These are phyloP conservation scores for Priceomyces fermenticarens DNA, from an alignment of 805 yeast species.

Conservation along the genomic window DNA sequence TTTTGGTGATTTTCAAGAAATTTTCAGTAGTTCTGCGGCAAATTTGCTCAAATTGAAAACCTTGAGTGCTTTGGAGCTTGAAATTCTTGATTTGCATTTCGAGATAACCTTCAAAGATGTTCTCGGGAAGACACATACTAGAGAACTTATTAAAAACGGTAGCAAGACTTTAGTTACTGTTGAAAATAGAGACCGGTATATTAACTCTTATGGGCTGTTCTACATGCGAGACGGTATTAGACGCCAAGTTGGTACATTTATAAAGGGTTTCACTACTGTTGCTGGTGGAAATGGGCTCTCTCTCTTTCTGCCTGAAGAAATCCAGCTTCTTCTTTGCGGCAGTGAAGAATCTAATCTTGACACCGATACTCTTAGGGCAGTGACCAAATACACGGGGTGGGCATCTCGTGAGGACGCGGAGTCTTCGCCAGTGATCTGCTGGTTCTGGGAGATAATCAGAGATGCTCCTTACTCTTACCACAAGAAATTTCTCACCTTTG, in stretches of 20 bases:
- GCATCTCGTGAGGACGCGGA: constrained; percentile 33
- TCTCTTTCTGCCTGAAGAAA: constrained; percentile 76
- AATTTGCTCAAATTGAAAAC: constrained; percentile 29
- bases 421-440: constrained; percentile 46
- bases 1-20: constrained; percentile 61
- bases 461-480: constrained; percentile 46
- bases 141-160: constrained; percentile 62
- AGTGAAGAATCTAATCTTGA: constrained; percentile 66
- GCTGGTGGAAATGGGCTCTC: constrained; percentile 80
- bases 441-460: constrained; percentile 89
- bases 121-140: constrained; percentile 41
- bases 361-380: constrained; percentile 59
- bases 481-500: constrained; percentile 64
- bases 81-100: constrained; percentile 52
- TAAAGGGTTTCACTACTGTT: constrained; percentile 69
- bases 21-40: constrained; percentile 63
- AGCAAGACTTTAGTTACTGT: constrained; percentile 49
- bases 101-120: constrained; percentile 57
- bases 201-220: constrained; percentile 59
- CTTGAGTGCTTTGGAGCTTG: constrained; percentile 26
- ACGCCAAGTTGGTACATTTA: constrained; percentile 55
- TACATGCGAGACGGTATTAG: constrained; percentile 55
- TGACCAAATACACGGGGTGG: constrained; percentile 76
- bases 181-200: constrained; percentile 58
- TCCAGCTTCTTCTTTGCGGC: constrained; percentile 77